A percentile compares a stretch with the other conserved stretches of the same genome.
phyloP scores from a whole-genome alignment of 441 rosid genomes.

The Dalechampia spathulata region DNA sequence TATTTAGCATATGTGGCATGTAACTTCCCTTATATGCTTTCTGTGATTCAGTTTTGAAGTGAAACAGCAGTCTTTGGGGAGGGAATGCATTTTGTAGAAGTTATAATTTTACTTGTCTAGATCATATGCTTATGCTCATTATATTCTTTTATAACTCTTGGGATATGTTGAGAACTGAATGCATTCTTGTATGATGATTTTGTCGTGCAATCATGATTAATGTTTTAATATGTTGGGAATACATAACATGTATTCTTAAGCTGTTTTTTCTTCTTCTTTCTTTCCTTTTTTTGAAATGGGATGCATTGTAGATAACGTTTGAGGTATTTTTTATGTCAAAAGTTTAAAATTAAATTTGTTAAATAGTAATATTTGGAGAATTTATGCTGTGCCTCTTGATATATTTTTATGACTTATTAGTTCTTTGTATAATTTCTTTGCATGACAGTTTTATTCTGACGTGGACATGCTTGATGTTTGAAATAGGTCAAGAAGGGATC shows the following conservation, averaged over 20 bases:
- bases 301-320: neutral
- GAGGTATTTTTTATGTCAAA: conserved; percentile 12
- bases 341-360: neutral
- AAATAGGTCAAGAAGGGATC: conserved; percentile 44
- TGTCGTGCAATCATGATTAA: neutral
- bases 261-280: neutral
- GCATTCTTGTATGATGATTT: neutral
- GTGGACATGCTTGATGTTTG: conserved; percentile 10
- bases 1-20: neutral
- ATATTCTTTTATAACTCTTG: neutral
- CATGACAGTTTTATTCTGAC: conserved; percentile 5
- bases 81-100: neutral
- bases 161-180: neutral
- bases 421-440: conserved; percentile 1
- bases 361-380: neutral
- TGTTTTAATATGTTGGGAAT: neutral
- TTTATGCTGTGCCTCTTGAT: neutral
- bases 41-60: too few relatives aligned
- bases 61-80: neutral
- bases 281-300: neutral
- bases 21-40: neutral
- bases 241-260: neutral
- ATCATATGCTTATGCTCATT: neutral
- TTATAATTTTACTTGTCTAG: neutral
- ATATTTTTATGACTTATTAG: conserved; percentile 1